Conservation (phyloP, 306 rosid genomes). For the Arachis hypogaea region DNA sequence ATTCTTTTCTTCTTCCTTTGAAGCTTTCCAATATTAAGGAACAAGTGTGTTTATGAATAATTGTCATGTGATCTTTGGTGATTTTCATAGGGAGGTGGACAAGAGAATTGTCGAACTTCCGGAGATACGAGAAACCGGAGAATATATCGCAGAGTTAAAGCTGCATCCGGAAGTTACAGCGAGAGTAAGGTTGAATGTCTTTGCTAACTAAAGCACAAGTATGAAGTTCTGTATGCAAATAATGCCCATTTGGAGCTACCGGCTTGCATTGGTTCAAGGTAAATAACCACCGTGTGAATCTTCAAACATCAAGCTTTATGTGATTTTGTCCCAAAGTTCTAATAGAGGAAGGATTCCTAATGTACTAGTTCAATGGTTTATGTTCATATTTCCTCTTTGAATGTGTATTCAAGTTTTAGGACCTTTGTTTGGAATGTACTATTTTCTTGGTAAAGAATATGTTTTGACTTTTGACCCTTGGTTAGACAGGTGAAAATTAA, state of each 20-base stretch:
- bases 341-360: constrained; percentile 20
- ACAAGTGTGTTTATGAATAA: constrained; percentile 1
- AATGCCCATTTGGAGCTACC: constrained; percentile 34
- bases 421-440: constrained; percentile 34
- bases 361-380: constrained; percentile 15
- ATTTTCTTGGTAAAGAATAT: constrained; percentile 21
- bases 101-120: constrained; percentile 86
- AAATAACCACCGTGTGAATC: constrained; percentile 29
- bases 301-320: constrained; percentile 27
- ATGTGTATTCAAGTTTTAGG: constrained; percentile 33
- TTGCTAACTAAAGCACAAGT: constrained; percentile 66
- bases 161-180: constrained; percentile 98
- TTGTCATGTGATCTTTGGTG: constrained; percentile 17
- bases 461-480: neutral
- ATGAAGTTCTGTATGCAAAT: constrained; percentile 26
- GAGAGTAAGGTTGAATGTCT: constrained; percentile 70
- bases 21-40: constrained; percentile 4
- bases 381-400: constrained; percentile 22
- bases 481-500: constrained; percentile 1
- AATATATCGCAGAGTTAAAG: constrained; percentile 85
- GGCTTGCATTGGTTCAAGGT: constrained; percentile 33
- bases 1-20: neutral
- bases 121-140: constrained; percentile 85
- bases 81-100: constrained; percentile 80
- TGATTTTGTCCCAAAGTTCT: neutral